These are phyloP conservation scores for Neurospora sp. DNA, from an alignment of 495 filamentous ascomycete genomes.

Conservation along the genomic window DNA sequence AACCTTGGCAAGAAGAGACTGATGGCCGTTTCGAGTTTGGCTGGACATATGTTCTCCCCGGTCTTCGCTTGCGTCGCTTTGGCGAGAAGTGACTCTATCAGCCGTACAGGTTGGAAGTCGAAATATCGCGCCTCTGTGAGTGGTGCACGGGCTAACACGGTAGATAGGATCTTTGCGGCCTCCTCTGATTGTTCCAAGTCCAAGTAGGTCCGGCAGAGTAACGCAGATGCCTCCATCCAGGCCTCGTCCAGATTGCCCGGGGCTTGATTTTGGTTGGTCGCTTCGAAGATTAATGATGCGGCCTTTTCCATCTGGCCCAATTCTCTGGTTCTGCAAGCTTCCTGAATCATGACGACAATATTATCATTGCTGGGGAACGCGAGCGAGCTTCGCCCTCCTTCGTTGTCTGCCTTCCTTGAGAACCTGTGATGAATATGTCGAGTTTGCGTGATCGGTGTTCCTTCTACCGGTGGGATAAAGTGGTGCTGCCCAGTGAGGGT, in stretches of 20 bases:
- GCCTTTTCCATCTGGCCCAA: constrained; percentile 10
- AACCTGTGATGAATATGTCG: background rate
- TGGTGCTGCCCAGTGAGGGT: background rate
- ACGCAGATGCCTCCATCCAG: constrained; percentile 25
- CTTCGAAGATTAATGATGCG: constrained; percentile 12
- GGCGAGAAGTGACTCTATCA: constrained; percentile 23
- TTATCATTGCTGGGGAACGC: constrained; percentile 5
- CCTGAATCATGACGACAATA: constrained; percentile 9
- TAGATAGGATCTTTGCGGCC: constrained; percentile 21
- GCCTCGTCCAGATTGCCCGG: constrained; percentile 10
- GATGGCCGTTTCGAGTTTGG: constrained; percentile 17
- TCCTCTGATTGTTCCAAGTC: constrained; percentile 17
- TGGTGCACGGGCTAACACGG: constrained; percentile 14
- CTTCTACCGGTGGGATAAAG: background rate
- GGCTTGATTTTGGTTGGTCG: constrained; percentile 7
- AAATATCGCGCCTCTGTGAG: constrained; percentile 27
- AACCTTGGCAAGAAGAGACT: constrained; percentile 27
- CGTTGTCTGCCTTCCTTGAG: background rate
- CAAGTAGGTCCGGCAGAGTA: constrained; percentile 28
- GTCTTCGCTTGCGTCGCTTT: background rate
- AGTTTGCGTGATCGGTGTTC: background rate
- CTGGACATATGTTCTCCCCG: background rate
- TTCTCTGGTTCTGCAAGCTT: constrained; percentile 12
- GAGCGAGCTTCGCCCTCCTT: constrained; percentile 3
- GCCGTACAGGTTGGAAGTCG: constrained; percentile 18